phyloP scores from a whole-genome alignment of 305 asterid species.

The Fraxinus baroniana region DNA sequence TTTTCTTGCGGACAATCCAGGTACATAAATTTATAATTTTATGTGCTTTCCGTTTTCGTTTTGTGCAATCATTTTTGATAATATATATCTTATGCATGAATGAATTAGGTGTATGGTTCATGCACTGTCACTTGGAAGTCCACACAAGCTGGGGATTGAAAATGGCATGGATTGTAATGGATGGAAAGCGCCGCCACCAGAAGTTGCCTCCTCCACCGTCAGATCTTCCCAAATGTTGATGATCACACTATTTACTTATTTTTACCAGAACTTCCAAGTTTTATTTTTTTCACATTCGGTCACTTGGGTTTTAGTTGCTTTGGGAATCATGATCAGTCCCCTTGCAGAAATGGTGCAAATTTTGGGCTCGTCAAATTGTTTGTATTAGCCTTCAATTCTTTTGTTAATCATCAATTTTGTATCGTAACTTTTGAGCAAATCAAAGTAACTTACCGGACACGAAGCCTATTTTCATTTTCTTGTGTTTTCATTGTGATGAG shows the following conservation, averaged over 20 bases:
- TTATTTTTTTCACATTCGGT: neutral
- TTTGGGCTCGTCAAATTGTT: neutral
- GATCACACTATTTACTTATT: neutral
- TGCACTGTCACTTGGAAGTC: conserved; percentile 75
- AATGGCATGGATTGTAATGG: conserved; percentile 67
- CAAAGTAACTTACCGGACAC: neutral
- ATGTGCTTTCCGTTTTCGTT: neutral
- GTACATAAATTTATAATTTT: conserved; percentile 21
- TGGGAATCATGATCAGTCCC: neutral
- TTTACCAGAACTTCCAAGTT: neutral
- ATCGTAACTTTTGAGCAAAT: neutral
- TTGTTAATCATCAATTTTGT: neutral
- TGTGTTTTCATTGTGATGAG: neutral
- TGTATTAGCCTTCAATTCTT: neutral
- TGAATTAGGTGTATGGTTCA: conserved; percentile 61
- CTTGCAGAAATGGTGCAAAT: neutral
- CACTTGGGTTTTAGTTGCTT: neutral
- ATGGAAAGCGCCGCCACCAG: conserved; percentile 52
- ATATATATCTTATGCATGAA: neutral
- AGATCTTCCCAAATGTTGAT: conserved; percentile 72
- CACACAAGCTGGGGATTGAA: conserved; percentile 76
- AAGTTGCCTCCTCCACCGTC: conserved; percentile 67
- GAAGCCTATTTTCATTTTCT: neutral
- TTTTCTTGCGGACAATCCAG: conserved; percentile 67
- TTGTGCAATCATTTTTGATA: neutral